Evolutionary conservation across 306 rosid genomes (phyloP), one percentile per base, ranked within the genome.

Genomic region (Cotoneaster glaucophyllus): DNA sequence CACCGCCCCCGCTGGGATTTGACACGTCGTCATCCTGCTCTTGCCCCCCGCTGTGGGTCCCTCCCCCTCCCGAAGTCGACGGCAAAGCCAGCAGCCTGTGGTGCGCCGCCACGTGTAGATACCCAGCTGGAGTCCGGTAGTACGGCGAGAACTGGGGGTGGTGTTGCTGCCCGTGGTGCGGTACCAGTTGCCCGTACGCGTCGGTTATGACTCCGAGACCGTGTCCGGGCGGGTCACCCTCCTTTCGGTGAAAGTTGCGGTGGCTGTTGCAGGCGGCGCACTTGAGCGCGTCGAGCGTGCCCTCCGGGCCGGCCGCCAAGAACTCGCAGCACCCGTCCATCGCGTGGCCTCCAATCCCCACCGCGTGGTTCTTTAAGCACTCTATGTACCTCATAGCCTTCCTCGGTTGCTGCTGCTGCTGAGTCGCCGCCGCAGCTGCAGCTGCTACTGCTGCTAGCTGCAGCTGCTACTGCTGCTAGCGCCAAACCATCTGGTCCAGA

Each of bases 251-350:
- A 88, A 94, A 94, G 79, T 90, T 94, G 8, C 98, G 96, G 90
- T 94, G 98, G 77, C 98, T 91, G 95, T 80, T 83, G 62, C 98
- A 94, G 39, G 98, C 98, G 48, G 98, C 98, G 82, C 98, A 94
- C 79, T 92, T 90, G 15, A 94, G 96, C 1, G 82, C 93, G 67
- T 94, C 97, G 5, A 92, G 84, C 0, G 95, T 81, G 34, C 96
- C 96, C 22, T 94, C 98, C 0, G 80, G 77, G 17, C 98, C 98
- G 0, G 96, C 93, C 0, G 96, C 66, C 67, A 94, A 53, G 69
- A 91, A 94, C 89, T 94, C 97, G 1, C 98, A 86, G 86, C 98
- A 94, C 41, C 98, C 98, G 71, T 94, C 98, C 10, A 90, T 88
- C 2, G 98, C 96, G 84, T 89, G 96, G 57, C 97, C 98, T 0